These are phyloP conservation scores for Vitis cinerea DNA, from an alignment of 164 flowering plant genomes.

Conservation along the genomic window DNA sequence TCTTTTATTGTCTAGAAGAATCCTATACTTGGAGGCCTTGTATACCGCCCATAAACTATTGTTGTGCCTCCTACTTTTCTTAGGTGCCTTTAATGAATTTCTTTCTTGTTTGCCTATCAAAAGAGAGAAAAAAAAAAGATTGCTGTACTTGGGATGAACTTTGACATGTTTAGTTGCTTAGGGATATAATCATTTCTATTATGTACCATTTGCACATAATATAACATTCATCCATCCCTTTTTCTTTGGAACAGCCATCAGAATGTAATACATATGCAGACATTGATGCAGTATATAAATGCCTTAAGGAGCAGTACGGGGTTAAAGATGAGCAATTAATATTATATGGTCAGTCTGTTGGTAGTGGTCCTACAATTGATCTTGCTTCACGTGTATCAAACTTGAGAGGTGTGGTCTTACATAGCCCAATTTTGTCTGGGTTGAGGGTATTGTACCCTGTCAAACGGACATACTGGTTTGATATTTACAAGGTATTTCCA, in stretches of 20 bases:
- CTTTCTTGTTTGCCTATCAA: no score
- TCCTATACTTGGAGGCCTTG: no score
- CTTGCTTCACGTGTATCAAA: slow-evolving; percentile 73
- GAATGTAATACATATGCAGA: slow-evolving; percentile 90
- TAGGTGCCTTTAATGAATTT: no score
- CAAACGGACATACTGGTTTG: slow-evolving; percentile 87
- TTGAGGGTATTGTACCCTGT: slow-evolving; percentile 86
- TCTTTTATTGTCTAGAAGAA: no score
- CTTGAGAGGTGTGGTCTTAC: slow-evolving; percentile 87
- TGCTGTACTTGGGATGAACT: no score
- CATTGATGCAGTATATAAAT: slow-evolving; percentile 83
- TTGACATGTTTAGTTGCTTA: no score
- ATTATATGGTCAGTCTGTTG: slow-evolving; percentile 93
- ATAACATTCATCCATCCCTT: slow-evolving; percentile 14
- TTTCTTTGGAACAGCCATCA: slow-evolving; percentile 64
- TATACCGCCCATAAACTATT: no score
- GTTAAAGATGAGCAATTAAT: slow-evolving; percentile 83
- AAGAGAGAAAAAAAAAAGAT: no score
- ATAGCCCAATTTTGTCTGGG: slow-evolving; percentile 93
- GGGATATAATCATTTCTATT: no score
- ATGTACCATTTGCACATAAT: slow-evolving; percentile 3
- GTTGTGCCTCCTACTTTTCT: no score
- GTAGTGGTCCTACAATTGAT: slow-evolving; percentile 94
- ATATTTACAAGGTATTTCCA: slow-evolving; percentile 81
- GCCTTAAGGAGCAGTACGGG: slow-evolving; percentile 86